Conservation (phyloP, 2,329 filamentous ascomycete species). For the Stagonosporopsis rhizophila region DNA sequence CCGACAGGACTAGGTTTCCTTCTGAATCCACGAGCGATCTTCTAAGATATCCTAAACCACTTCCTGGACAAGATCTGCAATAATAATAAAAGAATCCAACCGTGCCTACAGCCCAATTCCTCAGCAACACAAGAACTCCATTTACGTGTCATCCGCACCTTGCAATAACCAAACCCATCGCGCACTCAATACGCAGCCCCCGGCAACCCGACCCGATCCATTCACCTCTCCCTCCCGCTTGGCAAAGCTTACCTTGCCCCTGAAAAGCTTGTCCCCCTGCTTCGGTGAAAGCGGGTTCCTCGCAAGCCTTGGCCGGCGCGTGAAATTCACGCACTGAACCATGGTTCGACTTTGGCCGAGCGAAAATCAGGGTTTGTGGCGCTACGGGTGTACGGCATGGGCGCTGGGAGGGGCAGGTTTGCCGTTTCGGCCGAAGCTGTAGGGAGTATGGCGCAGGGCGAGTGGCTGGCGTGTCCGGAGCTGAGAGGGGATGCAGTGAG, state of each 20-base stretch:
- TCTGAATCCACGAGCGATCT: no score
- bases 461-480: not conserved
- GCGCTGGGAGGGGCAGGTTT: not conserved
- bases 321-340: not conserved
- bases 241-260: constrained; percentile 3
- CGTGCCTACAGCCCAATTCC: no score
- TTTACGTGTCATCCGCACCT: no score
- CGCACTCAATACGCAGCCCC: no score
- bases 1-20: no score
- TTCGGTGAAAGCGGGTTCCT: not conserved
- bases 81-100: no score
- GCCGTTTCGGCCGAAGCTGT: not conserved
- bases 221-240: constrained; percentile 5
- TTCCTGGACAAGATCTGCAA: no score
- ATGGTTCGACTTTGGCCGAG: not conserved
- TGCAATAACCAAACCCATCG: not conserved
- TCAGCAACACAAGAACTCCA: no score
- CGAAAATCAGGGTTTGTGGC: not conserved
- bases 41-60: no score
- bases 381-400: not conserved
- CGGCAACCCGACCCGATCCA: not conserved
- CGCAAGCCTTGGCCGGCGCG: not conserved
- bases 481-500: not conserved
- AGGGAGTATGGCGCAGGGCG: not conserved
- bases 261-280: not conserved